These are phyloP conservation scores for Chlamydomonas incerta DNA, from an alignment of 139 green algal genomes.

Conservation along the genomic window DNA sequence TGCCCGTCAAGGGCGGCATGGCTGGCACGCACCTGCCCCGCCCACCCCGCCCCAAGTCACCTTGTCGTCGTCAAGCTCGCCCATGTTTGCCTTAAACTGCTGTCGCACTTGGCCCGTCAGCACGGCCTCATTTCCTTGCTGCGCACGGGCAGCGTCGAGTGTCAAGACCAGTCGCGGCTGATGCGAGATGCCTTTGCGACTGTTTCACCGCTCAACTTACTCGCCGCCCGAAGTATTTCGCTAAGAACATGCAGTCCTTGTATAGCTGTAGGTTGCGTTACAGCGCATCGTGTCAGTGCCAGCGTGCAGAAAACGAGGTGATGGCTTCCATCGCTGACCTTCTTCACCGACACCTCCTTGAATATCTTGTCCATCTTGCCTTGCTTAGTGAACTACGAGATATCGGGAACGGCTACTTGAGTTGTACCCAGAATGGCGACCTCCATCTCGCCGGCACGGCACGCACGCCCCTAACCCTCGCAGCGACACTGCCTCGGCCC, in stretches of 20 bases:
- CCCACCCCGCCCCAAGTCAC: neutral
- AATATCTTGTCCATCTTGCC: slow-evolving; percentile 63
- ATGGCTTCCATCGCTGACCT: slow-evolving; percentile 33
- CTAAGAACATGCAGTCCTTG: slow-evolving; percentile 68
- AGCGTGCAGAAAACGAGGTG: neutral
- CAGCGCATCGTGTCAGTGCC: neutral
- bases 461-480: too few species aligned
- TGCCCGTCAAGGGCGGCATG: too few species aligned
- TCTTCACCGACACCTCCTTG: slow-evolving; percentile 66
- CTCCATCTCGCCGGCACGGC: too few species aligned
- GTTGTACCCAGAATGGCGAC: too few species aligned
- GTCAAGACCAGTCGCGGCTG: too few species aligned
- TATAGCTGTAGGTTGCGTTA: slow-evolving; percentile 55
- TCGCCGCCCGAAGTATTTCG: slow-evolving; percentile 58
- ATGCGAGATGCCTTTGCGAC: too few species aligned
- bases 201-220: slow-evolving; percentile 38
- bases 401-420: too few species aligned
- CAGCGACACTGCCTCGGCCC: too few species aligned
- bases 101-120: slow-evolving; percentile 55
- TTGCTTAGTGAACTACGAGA: too few species aligned
- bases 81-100: slow-evolving; percentile 65
- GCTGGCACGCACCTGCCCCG: too few species aligned
- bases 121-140: slow-evolving; percentile 65
- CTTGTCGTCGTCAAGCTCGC: slow-evolving; percentile 65
- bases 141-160: slow-evolving; percentile 2